These are phyloP conservation scores for Vachellia collinsii DNA, from an alignment of 306 rosid species.

Conservation along the genomic window DNA sequence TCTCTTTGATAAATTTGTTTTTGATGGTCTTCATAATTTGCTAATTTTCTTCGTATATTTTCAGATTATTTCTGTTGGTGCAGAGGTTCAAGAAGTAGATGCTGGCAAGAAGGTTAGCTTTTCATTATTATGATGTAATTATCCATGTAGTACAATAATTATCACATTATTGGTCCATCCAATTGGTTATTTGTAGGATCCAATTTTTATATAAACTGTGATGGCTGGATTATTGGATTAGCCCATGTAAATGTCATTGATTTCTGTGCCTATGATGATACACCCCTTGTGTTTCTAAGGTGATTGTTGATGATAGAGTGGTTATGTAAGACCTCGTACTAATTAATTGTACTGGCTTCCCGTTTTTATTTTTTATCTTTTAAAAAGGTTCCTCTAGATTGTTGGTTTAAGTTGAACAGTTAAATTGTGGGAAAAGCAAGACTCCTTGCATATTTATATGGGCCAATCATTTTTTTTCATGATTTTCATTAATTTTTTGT, in stretches of 20 bases:
- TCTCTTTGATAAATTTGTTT: not conserved
- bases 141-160: not conserved
- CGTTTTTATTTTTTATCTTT: not conserved
- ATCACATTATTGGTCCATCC: not conserved
- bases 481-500: not conserved
- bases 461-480: not conserved
- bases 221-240: not conserved
- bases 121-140: conserved; percentile 5
- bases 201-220: not conserved
- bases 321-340: conserved; percentile 11
- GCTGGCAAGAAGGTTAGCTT: conserved; percentile 76
- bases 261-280: not conserved
- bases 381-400: not conserved
- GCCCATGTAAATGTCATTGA: too few relatives aligned
- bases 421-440: not conserved
- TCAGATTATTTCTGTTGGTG: conserved; percentile 80
- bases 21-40: conserved; percentile 5
- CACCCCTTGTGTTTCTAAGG: not conserved
- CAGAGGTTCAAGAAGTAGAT: conserved; percentile 72
- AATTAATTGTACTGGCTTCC: not conserved
- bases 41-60: conserved; percentile 31
- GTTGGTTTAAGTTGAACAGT: not conserved
- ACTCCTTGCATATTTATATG: too few relatives aligned
- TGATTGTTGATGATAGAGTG: not conserved
- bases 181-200: conserved; percentile 7